Evolutionary conservation across 176 grass and related monocot genomes (phyloP).

Genomic region (Typha latifolia): DNA sequence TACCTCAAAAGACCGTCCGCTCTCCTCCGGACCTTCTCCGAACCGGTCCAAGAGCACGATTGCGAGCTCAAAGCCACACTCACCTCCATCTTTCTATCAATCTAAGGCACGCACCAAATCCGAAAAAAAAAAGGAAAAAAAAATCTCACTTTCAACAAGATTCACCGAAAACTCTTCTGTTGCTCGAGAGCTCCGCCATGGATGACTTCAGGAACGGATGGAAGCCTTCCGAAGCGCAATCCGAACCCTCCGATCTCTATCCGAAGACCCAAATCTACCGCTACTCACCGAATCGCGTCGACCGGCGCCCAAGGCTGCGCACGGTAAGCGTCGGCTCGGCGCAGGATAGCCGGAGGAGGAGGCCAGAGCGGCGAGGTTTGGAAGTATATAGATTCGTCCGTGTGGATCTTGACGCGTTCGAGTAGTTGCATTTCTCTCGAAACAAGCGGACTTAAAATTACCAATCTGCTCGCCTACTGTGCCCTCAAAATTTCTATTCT

Average conservation of each 20-base stretch:
- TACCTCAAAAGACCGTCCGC: neutral
- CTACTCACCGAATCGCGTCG: neutral
- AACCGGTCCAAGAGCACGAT: constrained; percentile 13
- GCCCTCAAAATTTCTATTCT: neutral
- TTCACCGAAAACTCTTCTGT: neutral
- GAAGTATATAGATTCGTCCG: constrained; percentile 1
- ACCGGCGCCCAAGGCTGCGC: neutral
- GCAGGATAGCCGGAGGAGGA: neutral
- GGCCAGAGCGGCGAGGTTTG: neutral
- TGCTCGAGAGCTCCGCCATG: neutral
- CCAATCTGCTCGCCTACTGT: neutral
- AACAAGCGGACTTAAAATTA: neutral
- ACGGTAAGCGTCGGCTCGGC: constrained; percentile 4
- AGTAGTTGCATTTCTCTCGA: constrained; percentile 24
- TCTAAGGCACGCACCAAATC: neutral
- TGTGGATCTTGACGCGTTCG: constrained; percentile 12
- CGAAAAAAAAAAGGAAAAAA: neutral
- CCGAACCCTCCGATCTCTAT: neutral
- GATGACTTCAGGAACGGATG: too few species aligned
- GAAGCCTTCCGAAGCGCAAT: neutral
- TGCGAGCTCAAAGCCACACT: constrained; percentile 14
- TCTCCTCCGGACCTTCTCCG: constrained; percentile 7
- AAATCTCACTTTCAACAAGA: constrained; percentile 8
- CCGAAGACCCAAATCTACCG: neutral
- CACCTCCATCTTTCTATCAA: constrained; percentile 34